Percentiles rank a stretch among this genome's conserved stretches.
Evolutionary conservation across 2,329 filamentous ascomycete genomes (phyloP).

Genomic region (Stemphylium vesicarium): DNA sequence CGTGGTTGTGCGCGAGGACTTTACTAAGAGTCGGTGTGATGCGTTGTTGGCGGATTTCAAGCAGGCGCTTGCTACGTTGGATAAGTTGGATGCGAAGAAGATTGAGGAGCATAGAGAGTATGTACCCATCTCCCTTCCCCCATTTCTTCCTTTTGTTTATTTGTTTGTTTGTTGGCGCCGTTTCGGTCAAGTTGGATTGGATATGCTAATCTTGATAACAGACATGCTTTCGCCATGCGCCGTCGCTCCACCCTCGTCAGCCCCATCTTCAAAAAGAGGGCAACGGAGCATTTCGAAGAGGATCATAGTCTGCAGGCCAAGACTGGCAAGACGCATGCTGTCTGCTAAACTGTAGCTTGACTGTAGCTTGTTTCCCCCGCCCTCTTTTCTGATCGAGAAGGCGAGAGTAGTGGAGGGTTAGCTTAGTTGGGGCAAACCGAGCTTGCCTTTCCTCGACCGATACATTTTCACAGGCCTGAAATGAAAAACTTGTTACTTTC

Average conservation of each 20-base stretch:
- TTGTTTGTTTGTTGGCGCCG: too few species aligned
- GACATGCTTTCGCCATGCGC: constrained; percentile 32
- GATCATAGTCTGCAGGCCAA: constrained; percentile 93
- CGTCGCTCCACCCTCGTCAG: constrained; percentile 39
- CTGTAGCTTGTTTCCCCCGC: too few species aligned
- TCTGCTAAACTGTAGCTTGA: constrained; percentile 67
- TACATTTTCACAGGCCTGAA: too few species aligned
- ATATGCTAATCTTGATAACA: too few species aligned
- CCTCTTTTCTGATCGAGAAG: too few species aligned
- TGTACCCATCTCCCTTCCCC: too few species aligned
- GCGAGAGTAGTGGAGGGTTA: too few species aligned
- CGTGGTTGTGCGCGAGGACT: constrained; percentile 91
- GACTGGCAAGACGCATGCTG: constrained; percentile 85
- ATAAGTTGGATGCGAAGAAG: constrained; percentile 74
- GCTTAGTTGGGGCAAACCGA: too few species aligned
- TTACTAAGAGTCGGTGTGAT: constrained; percentile 82
- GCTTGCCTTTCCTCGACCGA: too few species aligned
- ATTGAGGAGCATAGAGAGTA: constrained; percentile 73
- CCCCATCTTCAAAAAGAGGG: constrained; percentile 42
- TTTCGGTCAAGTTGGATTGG: too few species aligned
- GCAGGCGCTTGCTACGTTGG: constrained; percentile 73
- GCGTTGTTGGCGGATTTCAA: constrained; percentile 78
- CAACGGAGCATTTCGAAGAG: constrained; percentile 66
- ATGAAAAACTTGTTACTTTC: too few species aligned
- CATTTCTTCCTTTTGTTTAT: too few species aligned